Evolutionary conservation across 352 stramenopile genomes (phyloP).

Genomic region (Globisporangium nagaii): DNA sequence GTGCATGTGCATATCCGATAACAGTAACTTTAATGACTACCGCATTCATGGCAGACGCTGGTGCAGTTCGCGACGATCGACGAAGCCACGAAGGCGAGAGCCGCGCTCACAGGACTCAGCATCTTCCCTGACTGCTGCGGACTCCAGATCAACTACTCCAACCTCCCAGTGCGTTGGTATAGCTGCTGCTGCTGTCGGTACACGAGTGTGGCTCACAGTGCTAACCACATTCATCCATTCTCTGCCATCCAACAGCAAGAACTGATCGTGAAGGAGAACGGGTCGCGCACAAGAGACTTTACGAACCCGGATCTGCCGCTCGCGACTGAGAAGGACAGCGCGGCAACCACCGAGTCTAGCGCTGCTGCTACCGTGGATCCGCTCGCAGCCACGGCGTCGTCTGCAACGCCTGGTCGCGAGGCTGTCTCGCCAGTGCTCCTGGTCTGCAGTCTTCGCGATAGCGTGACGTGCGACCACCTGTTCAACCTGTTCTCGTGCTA

Average conservation of each 20-base stretch:
- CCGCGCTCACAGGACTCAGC: slow-evolving; percentile 40
- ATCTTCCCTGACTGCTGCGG: slow-evolving; percentile 58
- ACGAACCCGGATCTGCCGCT: slow-evolving; percentile 31
- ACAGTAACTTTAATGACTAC: too few relatives aligned
- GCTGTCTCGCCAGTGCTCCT: slow-evolving; percentile 43
- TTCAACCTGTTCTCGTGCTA: slow-evolving; percentile 76
- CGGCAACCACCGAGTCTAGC: too few relatives aligned
- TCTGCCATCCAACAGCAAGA: slow-evolving; percentile 33
- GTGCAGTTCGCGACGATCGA: slow-evolving; percentile 43
- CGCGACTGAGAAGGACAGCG: background rate
- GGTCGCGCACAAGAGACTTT: slow-evolving; percentile 42
- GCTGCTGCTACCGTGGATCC: background rate
- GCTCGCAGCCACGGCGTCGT: background rate
- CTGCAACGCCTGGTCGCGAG: slow-evolving; percentile 10
- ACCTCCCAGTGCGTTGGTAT: slow-evolving; percentile 28
- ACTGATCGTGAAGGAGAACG: slow-evolving; percentile 61
- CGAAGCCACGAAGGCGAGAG: slow-evolving; percentile 35
- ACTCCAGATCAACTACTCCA: slow-evolving; percentile 59
- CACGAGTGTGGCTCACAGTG: background rate
- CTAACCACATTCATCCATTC: background rate
- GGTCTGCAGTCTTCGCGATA: slow-evolving; percentile 47
- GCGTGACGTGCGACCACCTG: slow-evolving; percentile 48
- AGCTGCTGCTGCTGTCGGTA: background rate
- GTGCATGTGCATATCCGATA: too few relatives aligned
- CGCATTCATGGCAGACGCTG: slow-evolving; percentile 30